These are phyloP conservation scores for Aspergillus pseudotamarii DNA, from an alignment of 2,329 filamentous ascomycete genomes.

Conservation along the genomic window DNA sequence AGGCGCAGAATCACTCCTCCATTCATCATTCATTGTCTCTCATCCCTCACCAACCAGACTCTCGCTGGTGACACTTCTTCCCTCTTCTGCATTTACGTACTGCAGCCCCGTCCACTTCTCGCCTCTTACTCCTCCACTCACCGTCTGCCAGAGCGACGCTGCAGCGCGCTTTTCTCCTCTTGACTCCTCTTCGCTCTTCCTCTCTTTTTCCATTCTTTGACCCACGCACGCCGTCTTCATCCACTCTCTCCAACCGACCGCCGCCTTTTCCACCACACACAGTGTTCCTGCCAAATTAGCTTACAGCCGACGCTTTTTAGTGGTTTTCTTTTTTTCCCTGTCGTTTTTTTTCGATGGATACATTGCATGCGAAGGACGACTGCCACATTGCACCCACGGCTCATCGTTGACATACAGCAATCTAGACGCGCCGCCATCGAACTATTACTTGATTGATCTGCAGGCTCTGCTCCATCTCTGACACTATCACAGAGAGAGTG, in stretches of 20 bases:
- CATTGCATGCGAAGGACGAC: constrained; percentile 31
- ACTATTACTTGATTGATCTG: constrained; percentile 35
- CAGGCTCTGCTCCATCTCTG: constrained; percentile 25
- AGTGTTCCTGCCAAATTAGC: background rate
- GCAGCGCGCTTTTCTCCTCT: constrained; percentile 15
- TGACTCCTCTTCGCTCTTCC: background rate
- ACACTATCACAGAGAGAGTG: constrained; percentile 19
- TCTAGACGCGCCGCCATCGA: constrained; percentile 27
- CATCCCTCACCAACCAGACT: constrained; percentile 10
- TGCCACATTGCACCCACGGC: constrained; percentile 29
- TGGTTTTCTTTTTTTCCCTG: background rate
- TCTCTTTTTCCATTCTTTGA: constrained; percentile 2
- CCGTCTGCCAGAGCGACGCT: constrained; percentile 22
- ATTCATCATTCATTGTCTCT: constrained; percentile 3
- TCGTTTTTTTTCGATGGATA: constrained; percentile 37
- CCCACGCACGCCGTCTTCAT: constrained; percentile 4
- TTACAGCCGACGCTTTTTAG: background rate
- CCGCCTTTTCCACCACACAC: background rate
- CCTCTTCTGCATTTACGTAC: constrained; percentile 12
- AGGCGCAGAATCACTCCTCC: constrained; percentile 17
- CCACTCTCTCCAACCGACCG: constrained; percentile 3
- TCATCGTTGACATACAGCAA: constrained; percentile 36
- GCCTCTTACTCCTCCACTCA: constrained; percentile 23
- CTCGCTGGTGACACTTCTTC: constrained; percentile 19
- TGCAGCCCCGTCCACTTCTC: constrained; percentile 22